Evolutionary conservation across 768 basidiomycete species (phyloP).

Genomic region (Mycena venus): DNA sequence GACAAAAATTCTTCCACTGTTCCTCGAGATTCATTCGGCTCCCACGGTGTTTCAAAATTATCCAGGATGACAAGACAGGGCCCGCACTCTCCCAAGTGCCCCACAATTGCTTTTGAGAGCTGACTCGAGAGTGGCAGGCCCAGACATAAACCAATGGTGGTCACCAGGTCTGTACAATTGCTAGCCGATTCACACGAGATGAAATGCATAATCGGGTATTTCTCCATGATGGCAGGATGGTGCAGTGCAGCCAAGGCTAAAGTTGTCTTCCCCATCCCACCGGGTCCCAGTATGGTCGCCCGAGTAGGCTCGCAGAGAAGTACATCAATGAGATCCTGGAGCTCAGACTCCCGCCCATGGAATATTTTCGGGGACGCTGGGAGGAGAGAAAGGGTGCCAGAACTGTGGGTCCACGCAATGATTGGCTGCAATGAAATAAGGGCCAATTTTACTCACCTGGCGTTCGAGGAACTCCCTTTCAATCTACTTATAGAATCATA

Average conservation of each 20-base stretch:
- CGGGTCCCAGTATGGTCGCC: too few relatives aligned
- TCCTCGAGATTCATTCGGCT: conserved; percentile 6
- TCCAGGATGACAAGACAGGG: background rate
- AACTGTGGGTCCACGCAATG: too few relatives aligned
- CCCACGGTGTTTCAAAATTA: too few relatives aligned
- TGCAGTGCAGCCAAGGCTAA: background rate
- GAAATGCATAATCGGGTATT: conserved; percentile 2
- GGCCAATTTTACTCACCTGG: too few relatives aligned
- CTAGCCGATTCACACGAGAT: conserved; percentile 15
- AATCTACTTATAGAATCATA: too few relatives aligned
- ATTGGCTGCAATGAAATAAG: too few relatives aligned
- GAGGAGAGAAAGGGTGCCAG: too few relatives aligned
- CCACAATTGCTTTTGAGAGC: background rate
- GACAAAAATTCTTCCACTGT: conserved; percentile 16
- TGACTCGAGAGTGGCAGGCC: background rate
- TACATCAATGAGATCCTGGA: too few relatives aligned
- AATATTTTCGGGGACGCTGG: too few relatives aligned
- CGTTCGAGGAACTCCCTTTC: too few relatives aligned
- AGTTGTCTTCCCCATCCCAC: conserved; percentile 14
- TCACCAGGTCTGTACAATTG: background rate
- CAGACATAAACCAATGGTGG: background rate
- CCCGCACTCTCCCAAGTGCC: background rate
- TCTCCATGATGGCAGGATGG: background rate
- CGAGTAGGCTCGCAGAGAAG: too few relatives aligned
- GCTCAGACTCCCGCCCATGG: too few relatives aligned